phyloP scores from a whole-genome alignment of 2,329 filamentous ascomycete species.

The Nigrograna mackinnonii region DNA sequence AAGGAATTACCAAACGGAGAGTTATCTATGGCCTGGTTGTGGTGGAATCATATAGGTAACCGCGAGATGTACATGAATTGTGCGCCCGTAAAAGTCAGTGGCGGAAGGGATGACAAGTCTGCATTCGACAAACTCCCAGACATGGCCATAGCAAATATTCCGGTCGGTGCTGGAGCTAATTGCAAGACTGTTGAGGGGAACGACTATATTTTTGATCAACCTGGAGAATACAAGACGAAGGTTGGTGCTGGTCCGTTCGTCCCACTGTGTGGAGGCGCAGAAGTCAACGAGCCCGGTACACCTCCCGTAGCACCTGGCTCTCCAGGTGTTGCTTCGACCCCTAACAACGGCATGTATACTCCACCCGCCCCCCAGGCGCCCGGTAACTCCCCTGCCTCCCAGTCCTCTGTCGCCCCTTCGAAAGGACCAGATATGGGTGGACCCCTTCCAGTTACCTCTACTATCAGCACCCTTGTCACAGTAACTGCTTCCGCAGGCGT shows the following conservation, averaged over 20 bases:
- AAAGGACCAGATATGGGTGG: background rate
- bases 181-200: conserved; percentile 58
- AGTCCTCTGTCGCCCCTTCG: conserved; percentile 2
- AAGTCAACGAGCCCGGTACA: conserved; percentile 1
- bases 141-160: conserved; percentile 74
- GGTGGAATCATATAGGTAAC: conserved; percentile 88
- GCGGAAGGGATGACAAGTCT: conserved; percentile 51
- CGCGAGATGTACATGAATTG: conserved; percentile 99
- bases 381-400: conserved; percentile 1
- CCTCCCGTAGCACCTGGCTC: conserved; percentile 4
- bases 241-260: conserved; percentile 24
- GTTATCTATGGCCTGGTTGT: conserved; percentile 83
- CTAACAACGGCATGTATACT: conserved; percentile 14
- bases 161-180: conserved; percentile 12
- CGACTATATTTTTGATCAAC: conserved; percentile 61
- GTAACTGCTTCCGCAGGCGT: conserved; percentile 24
- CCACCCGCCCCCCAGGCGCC: conserved; percentile 11
- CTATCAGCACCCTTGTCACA: conserved; percentile 24
- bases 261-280: conserved; percentile 25
- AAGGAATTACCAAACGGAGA: conserved; percentile 72
- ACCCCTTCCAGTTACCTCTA: conserved; percentile 13
- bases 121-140: conserved; percentile 68
- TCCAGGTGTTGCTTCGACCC: conserved; percentile 1
- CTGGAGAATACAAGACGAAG: conserved; percentile 59
- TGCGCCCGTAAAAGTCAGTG: conserved; percentile 69